phyloP scores from a whole-genome alignment of 148 eudicot species.

The Rhododendron griersonianum region DNA sequence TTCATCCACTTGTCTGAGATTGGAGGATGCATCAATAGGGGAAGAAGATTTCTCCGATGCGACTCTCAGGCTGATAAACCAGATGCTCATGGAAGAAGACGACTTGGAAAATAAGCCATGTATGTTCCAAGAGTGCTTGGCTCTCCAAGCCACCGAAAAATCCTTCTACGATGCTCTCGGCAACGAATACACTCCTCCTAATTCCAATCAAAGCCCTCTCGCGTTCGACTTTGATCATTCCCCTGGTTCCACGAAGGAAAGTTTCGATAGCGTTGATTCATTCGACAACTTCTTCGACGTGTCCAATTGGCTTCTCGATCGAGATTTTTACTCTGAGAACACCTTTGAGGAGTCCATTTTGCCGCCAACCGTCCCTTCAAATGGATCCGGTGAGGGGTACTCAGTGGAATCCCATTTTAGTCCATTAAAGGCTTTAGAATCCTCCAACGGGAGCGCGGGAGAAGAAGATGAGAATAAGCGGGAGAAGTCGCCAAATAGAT shows the following conservation, averaged over 20 bases:
- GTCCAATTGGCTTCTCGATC: constrained; percentile 9
- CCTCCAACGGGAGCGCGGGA: not conserved
- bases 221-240: not conserved
- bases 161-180: constrained; percentile 50
- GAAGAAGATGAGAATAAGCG: constrained; percentile 10
- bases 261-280: not conserved
- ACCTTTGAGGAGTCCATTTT: too few species aligned
- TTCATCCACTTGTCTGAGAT: not conserved
- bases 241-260: too few species aligned
- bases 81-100: constrained; percentile 63
- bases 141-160: constrained; percentile 66
- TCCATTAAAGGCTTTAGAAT: constrained; percentile 9
- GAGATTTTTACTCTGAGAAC: too few species aligned
- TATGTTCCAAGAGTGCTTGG: constrained; percentile 34
- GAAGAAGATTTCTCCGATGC: constrained; percentile 40
- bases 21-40: constrained; percentile 4
- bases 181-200: constrained; percentile 21
- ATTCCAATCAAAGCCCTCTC: not conserved
- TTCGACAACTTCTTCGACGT: not conserved
- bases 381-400: too few species aligned
- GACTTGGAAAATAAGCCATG: constrained; percentile 37
- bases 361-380: too few species aligned
- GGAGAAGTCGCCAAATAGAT: not conserved
- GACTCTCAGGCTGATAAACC: constrained; percentile 37
- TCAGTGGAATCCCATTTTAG: constrained; percentile 1